A percentile compares a stretch with the other conserved stretches of the same genome.
phyloP scores from a whole-genome alignment of 2,329 filamentous ascomycete species.

The Allantophomopsis cytisporea region DNA sequence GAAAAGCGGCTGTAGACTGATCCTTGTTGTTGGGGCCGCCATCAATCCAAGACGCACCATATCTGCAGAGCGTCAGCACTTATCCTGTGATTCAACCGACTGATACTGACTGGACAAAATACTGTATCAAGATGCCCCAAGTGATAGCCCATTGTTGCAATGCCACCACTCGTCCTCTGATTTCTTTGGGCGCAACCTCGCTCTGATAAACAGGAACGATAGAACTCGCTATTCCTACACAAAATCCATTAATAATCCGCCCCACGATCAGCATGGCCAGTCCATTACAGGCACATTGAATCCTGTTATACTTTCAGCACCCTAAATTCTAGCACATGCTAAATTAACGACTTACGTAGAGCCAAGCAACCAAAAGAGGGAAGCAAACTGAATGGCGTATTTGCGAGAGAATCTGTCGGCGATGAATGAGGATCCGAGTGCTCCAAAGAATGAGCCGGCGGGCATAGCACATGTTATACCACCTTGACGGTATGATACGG shows the following conservation, averaged over 20 bases:
- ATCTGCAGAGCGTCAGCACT: constrained; percentile 14
- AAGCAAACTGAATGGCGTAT: constrained; percentile 31
- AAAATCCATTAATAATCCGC: constrained; percentile 57
- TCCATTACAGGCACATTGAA: constrained; percentile 45
- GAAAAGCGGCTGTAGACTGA: constrained; percentile 39
- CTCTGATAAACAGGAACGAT: constrained; percentile 57
- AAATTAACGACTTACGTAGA: constrained; percentile 17
- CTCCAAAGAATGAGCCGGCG: constrained; percentile 54
- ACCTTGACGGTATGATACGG: constrained; percentile 43
- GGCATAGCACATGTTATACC: constrained; percentile 65
- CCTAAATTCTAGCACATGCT: constrained; percentile 6
- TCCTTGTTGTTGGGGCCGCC: constrained; percentile 33
- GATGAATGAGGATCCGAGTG: constrained; percentile 38
- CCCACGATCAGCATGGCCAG: constrained; percentile 60
- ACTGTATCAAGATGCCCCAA: constrained; percentile 55
- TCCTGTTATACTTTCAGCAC: constrained; percentile 20
- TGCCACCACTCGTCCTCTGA: constrained; percentile 45
- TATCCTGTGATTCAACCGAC: too few relatives aligned
- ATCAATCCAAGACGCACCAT: constrained; percentile 42
- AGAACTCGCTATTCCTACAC: constrained; percentile 58
- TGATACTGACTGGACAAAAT: constrained; percentile 37
- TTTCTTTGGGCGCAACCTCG: constrained; percentile 46
- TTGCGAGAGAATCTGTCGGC: constrained; percentile 36
- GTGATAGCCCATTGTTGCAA: constrained; percentile 61
- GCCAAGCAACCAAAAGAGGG: constrained; percentile 31